phyloP scores from a whole-genome alignment of 805 yeast genomes.

The Saturnispora diversa region DNA sequence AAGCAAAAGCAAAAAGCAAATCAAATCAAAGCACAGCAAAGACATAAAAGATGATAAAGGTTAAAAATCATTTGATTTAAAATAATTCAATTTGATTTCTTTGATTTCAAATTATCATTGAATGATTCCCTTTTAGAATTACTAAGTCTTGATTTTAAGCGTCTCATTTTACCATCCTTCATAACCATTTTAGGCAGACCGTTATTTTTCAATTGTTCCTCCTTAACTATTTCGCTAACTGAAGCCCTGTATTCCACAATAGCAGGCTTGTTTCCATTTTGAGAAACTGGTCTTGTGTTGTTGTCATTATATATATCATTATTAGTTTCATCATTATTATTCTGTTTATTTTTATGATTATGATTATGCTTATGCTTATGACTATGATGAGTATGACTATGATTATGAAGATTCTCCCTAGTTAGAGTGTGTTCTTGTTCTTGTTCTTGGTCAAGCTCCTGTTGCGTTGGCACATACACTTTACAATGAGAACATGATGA shows the following conservation, averaged over 20 bases:
- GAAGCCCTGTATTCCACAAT: neutral
- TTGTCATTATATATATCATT: neutral
- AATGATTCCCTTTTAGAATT: conserved; percentile 2
- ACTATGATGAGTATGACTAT: too few relatives aligned
- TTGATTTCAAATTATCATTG: neutral
- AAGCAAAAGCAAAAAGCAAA: too few relatives aligned
- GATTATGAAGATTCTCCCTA: too few relatives aligned
- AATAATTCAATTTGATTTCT: neutral
- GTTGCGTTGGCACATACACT: neutral
- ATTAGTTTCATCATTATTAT: neutral
- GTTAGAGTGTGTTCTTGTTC: neutral
- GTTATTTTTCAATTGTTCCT: too few relatives aligned
- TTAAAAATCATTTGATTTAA: too few relatives aligned
- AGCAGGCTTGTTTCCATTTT: neutral
- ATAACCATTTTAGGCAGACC: conserved; percentile 11
- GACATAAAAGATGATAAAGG: too few relatives aligned
- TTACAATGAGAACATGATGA: neutral
- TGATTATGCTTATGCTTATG: too few relatives aligned
- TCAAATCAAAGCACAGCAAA: too few relatives aligned
- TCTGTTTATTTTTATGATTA: neutral
- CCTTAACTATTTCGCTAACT: conserved; percentile 6
- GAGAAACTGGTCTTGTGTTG: neutral
- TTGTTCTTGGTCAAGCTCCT: neutral
- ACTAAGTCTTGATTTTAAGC: conserved; percentile 14
- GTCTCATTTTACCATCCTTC: conserved; percentile 16